A percentile compares a stretch with the other conserved stretches of the same genome.
Conservation (phyloP, 805 yeast genomes). For the Saccharomyces mikatae region DNA sequence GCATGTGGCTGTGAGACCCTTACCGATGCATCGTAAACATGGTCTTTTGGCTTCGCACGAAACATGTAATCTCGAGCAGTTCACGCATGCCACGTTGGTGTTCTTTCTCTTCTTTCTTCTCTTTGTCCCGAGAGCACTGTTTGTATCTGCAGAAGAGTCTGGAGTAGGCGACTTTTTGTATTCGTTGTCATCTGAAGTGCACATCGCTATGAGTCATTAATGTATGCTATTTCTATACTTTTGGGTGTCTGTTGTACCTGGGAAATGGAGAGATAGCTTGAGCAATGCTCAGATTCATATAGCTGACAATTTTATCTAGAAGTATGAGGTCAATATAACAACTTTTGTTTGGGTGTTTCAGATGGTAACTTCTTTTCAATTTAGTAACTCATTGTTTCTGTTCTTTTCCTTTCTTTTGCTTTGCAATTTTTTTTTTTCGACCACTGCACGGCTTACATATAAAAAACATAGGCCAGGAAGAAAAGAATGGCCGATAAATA, state of each 20-base stretch:
- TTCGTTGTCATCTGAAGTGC: constrained; percentile 1
- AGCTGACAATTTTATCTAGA: not conserved
- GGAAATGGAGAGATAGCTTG: not conserved
- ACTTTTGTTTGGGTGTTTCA: not conserved
- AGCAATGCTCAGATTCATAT: not conserved
- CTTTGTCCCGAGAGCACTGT: constrained; percentile 1
- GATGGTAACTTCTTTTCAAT: not conserved
- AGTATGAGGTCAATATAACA: not conserved
- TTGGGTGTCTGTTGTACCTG: not conserved
- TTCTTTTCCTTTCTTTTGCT: not conserved
- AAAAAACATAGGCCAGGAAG: not conserved
- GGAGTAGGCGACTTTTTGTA: not conserved
- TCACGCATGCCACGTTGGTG: constrained; percentile 80
- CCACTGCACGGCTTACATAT: not conserved
- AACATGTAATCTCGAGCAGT: constrained; percentile 86
- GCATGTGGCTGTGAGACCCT: constrained; percentile 65
- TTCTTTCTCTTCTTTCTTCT: constrained; percentile 41
- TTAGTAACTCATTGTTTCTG: not conserved
- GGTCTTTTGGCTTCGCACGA: constrained; percentile 83
- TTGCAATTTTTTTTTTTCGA: not conserved
- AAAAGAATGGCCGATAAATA: not conserved
- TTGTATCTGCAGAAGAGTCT: not conserved
- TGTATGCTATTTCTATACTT: not conserved
- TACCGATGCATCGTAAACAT: constrained; percentile 65
- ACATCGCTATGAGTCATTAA: not conserved